A percentile compares a stretch with the other conserved stretches of the same genome.
These are phyloP conservation scores for Vitis hybrid DNA, from an alignment of 177 flowering plant genomes.

Conservation along the genomic window DNA sequence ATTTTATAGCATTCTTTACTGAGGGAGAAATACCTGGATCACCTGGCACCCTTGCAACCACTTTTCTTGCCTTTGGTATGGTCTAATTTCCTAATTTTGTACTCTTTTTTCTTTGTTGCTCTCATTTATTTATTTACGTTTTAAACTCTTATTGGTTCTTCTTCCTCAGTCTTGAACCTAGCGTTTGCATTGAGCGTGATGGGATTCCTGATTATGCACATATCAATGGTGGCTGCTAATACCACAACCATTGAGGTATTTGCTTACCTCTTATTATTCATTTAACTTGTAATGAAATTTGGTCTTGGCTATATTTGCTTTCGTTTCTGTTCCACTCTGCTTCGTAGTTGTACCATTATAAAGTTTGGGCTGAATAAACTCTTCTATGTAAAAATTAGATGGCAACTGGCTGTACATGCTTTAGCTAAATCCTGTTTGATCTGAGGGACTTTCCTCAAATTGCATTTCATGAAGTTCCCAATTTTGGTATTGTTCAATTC, in stretches of 20 bases:
- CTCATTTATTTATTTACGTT: background rate
- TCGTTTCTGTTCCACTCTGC: too few relatives aligned
- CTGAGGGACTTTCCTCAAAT: too few relatives aligned
- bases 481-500: too few relatives aligned
- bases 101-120: background rate
- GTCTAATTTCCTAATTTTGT: background rate
- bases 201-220: constrained; percentile 98
- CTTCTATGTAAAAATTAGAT: too few relatives aligned
- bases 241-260: constrained; percentile 98
- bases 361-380: too few relatives aligned
- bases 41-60: constrained; percentile 91
- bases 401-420: too few relatives aligned
- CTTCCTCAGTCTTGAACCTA: constrained; percentile 71
- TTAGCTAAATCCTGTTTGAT: too few relatives aligned
- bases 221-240: constrained; percentile 79
- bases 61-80: constrained; percentile 96
- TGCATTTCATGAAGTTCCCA: too few relatives aligned
- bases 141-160: constrained; percentile 2
- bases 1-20: constrained; percentile 89
- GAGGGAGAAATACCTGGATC: constrained; percentile 96
- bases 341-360: too few relatives aligned
- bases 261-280: background rate
- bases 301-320: too few relatives aligned
- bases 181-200: constrained; percentile 95
- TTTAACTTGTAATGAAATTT: background rate